Evolutionary conservation across 192 early-diverging fungal genomes (phyloP).

Genomic region (Podila epigama): DNA sequence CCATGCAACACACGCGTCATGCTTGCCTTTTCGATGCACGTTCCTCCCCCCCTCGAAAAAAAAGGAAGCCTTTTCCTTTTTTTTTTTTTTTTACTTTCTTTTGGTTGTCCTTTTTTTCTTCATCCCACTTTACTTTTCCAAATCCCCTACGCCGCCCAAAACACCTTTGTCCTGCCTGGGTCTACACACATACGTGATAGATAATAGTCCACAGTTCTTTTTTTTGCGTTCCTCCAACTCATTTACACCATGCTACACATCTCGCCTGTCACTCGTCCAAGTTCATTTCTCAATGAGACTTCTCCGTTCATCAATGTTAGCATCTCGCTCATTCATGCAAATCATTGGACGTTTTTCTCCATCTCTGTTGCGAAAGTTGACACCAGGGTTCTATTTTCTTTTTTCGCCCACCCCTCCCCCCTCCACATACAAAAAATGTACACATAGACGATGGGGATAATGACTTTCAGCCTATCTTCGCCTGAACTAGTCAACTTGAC

Average conservation of each 20-base stretch:
- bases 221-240: neutral
- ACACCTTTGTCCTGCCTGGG: too few species aligned
- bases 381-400: too few species aligned
- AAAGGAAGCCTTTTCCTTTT: neutral
- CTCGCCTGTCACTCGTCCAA: conserved; percentile 15
- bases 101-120: neutral
- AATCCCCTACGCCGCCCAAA: too few species aligned
- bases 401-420: neutral
- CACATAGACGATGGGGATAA: conserved; percentile 19
- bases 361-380: neutral
- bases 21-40: neutral
- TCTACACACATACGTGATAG: neutral
- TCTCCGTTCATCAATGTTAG: conserved; percentile 43
- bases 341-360: neutral
- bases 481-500: conserved; percentile 21
- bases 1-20: neutral
- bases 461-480: conserved; percentile 33
- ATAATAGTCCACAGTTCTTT: neutral
- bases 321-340: neutral
- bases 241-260: conserved; percentile 24
- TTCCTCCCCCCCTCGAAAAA: neutral
- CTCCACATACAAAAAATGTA: neutral
- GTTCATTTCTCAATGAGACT: conserved; percentile 27
- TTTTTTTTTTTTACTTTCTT: neutral
- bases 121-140: too few species aligned